Evolutionary conservation across 176 grass and related monocot species (phyloP).

Genomic region (Oryza coarctata): DNA sequence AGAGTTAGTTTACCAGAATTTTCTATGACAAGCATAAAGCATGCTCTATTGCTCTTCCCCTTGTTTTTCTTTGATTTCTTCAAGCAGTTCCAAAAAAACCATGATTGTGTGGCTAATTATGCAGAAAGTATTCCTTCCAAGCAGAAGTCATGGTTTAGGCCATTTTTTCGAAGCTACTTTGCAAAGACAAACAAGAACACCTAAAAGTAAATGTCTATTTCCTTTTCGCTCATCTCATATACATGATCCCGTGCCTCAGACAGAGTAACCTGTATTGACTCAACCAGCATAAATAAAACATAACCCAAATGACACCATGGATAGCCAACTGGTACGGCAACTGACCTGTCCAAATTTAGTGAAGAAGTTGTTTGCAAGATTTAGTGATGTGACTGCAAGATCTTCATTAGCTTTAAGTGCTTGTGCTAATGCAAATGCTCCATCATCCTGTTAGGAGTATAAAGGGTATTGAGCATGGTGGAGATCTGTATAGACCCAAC

Average conservation of each 20-base stretch:
- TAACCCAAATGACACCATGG: slow-evolving; percentile 12
- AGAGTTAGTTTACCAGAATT: slow-evolving; percentile 40
- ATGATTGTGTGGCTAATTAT: background rate
- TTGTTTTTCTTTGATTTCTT: slow-evolving; percentile 24
- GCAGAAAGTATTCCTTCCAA: slow-evolving; percentile 12
- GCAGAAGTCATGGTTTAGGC: background rate
- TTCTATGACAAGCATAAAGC: slow-evolving; percentile 27
- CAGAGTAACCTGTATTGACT: slow-evolving; percentile 79
- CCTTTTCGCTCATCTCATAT: slow-evolving; percentile 84
- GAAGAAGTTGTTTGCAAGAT: slow-evolving; percentile 85
- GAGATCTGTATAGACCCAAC: slow-evolving; percentile 11
- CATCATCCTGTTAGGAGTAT: slow-evolving; percentile 61
- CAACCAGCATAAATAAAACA: slow-evolving; percentile 10
- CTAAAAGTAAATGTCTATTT: slow-evolving; percentile 94
- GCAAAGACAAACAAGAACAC: background rate
- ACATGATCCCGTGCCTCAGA: slow-evolving; percentile 83
- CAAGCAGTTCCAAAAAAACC: slow-evolving; percentile 29
- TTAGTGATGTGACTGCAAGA: slow-evolving; percentile 73
- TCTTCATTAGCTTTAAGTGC: slow-evolving; percentile 96
- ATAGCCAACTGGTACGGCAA: slow-evolving; percentile 14
- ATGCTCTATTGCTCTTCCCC: slow-evolving; percentile 20
- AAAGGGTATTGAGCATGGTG: slow-evolving; percentile 15
- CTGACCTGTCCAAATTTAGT: slow-evolving; percentile 93
- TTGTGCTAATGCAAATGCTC: slow-evolving; percentile 87
- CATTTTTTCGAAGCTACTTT: background rate